These are phyloP conservation scores for Niveomyces coronatus DNA, from an alignment of 2,329 filamentous ascomycete species.

Conservation along the genomic window DNA sequence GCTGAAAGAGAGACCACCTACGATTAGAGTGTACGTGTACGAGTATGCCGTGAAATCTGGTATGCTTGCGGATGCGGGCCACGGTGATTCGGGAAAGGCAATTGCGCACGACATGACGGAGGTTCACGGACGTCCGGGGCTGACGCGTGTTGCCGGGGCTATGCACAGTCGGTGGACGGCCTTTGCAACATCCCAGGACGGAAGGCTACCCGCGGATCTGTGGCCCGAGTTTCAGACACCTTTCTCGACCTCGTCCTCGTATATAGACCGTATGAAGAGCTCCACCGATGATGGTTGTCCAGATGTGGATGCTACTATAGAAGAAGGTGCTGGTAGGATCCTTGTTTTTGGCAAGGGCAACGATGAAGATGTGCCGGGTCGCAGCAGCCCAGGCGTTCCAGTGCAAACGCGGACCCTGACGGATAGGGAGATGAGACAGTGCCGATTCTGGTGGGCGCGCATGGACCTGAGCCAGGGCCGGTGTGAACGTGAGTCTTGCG, in stretches of 20 bases:
- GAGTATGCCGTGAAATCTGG: conserved; percentile 43
- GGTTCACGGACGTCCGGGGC: conserved; percentile 25
- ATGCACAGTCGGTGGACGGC: conserved; percentile 35
- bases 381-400: conserved; percentile 30
- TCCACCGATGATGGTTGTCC: too few species aligned
- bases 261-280: too few species aligned
- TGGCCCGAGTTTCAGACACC: conserved; percentile 37
- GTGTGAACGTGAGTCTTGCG: conserved; percentile 11
- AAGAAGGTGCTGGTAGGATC: conserved; percentile 23
- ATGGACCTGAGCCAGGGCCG: conserved; percentile 24
- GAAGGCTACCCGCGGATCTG: conserved; percentile 12
- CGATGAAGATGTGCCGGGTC: conserved; percentile 34
- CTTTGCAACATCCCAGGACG: conserved; percentile 22
- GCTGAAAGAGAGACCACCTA: conserved; percentile 6
- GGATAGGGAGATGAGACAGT: conserved; percentile 35
- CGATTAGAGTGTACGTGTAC: conserved; percentile 39
- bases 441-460: conserved; percentile 51
- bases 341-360: conserved; percentile 52
- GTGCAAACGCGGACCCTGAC: conserved; percentile 33
- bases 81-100: conserved; percentile 35
- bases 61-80: conserved; percentile 30
- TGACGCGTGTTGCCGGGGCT: conserved; percentile 25
- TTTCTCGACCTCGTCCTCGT: conserved; percentile 18
- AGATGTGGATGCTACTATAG: too few species aligned
- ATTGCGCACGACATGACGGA: conserved; percentile 32